Evolutionary conservation across 306 rosid species (phyloP).

Genomic region (Astragalus membranaceus): DNA sequence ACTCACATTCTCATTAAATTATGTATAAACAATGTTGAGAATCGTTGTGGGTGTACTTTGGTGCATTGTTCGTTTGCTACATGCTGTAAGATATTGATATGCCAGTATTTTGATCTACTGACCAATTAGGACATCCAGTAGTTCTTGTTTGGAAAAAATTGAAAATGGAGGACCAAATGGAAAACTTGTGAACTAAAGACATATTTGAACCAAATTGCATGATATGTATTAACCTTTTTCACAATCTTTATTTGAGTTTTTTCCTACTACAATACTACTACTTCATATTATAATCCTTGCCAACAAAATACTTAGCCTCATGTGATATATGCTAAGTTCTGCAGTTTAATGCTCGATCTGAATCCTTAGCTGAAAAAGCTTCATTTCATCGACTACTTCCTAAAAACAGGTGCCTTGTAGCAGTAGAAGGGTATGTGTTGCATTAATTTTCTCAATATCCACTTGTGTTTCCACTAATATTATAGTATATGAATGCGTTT

Average conservation of each 20-base stretch:
- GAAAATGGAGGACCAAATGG: not conserved
- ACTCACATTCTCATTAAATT: too few species aligned
- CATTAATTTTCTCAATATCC: not conserved
- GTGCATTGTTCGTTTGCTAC: too few species aligned
- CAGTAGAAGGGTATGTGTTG: slow-evolving; percentile 63
- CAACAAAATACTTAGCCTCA: not conserved
- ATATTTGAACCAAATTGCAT: not conserved
- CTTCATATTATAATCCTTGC: not conserved
- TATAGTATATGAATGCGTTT: not conserved
- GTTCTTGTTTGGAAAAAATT: not conserved
- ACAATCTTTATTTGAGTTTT: not conserved
- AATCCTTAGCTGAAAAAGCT: slow-evolving; percentile 63
- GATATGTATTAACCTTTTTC: not conserved
- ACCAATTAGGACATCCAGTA: too few species aligned
- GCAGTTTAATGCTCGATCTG: slow-evolving; percentile 89
- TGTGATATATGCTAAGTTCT: slow-evolving; percentile 4
- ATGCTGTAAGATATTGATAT: too few species aligned
- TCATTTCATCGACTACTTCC: slow-evolving; percentile 76
- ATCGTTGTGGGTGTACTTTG: too few species aligned
- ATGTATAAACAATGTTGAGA: too few species aligned
- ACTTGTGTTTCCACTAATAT: not conserved
- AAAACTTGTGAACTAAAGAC: not conserved
- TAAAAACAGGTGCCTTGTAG: slow-evolving; percentile 73
- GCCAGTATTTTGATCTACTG: too few species aligned
- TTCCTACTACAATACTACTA: not conserved